Base-by-base conservation (phyloP, 768 basidiomycete species). In the Fomitopsis serialis region DNA sequence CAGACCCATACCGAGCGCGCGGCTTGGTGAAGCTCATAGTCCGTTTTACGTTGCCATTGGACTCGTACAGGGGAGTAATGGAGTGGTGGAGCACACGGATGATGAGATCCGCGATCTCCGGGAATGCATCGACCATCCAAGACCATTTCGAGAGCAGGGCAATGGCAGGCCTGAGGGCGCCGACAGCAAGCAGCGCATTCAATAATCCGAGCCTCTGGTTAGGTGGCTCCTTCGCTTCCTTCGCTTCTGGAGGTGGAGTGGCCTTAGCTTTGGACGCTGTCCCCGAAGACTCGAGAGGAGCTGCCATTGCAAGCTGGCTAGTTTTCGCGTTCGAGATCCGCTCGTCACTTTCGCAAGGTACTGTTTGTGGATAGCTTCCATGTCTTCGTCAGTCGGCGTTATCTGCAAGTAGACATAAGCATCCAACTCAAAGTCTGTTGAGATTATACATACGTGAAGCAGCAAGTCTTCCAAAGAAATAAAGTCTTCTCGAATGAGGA, bases 401-500 rank as follows among this genome's bases (percentile, higher is more conserved):
- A 94, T 72, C 89, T 92, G 62, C 9, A 43, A 42, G 45, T 7
- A n/a, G n/a, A n/a, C 19, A 5, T 11, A 13, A 3, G n/a, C 48
- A 12, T 3, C 9, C 8, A 21, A 5, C 13, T 23, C 21, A 45
- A 21, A 51, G 29, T 11, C 25, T 45, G 29, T 11, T 5, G 11
- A 37, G 32, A 40, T 32, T 46, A 40, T 10, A 71, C 85, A 60
- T 63, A 95, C 93, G 71, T 98, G 95, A n/a, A 89, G 83, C 70
- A 93, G 93, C 11, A 99, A 70, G 65, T 97, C 96, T 63, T 92
- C 85, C 9, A 96, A 69, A 2, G 84, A 80, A 52, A 98, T 80
- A 64, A 95, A 89, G 2, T 89, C 88, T 70, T 98, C 90, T 23
- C 90, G 87, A 59, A 98, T 90, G 36, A 98, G 74, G 12, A 98